Conservation (phyloP, 306 rosid species). For the Vicia sativa region DNA sequence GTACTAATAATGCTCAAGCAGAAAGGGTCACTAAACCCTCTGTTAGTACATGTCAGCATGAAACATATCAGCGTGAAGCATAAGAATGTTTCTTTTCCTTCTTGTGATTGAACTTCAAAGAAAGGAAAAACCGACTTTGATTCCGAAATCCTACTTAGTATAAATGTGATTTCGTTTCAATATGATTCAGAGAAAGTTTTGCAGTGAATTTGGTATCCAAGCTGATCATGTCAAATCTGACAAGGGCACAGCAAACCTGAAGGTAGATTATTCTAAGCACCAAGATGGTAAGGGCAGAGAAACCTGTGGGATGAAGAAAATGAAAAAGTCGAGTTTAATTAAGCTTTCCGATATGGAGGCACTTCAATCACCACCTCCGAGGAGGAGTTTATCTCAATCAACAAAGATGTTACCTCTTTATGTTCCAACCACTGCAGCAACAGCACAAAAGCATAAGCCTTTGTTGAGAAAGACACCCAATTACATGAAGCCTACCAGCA, state of each 20-base stretch:
- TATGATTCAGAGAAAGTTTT: slow-evolving; percentile 67
- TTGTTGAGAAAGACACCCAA: slow-evolving; percentile 50
- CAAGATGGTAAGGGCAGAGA: slow-evolving; percentile 59
- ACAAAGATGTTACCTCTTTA: slow-evolving; percentile 48
- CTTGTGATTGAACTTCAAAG: slow-evolving; percentile 43
- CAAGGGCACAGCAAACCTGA: slow-evolving; percentile 43
- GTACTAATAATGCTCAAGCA: slow-evolving; percentile 30
- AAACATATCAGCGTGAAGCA: slow-evolving; percentile 49
- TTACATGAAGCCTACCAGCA: slow-evolving; percentile 82
- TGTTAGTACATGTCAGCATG: slow-evolving; percentile 48
- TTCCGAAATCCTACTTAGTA: slow-evolving; percentile 35
- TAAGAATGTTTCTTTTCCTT: slow-evolving; percentile 41
- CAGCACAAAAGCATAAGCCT: slow-evolving; percentile 45
- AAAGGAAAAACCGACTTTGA: slow-evolving; percentile 37
- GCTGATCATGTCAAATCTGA: slow-evolving; percentile 49
- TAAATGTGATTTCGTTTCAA: slow-evolving; percentile 40
- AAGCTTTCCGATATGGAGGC: slow-evolving; percentile 58
- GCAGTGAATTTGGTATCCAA: slow-evolving; percentile 55
- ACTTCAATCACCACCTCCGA: slow-evolving; percentile 43
- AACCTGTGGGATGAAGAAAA: slow-evolving; percentile 58
- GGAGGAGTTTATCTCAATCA: slow-evolving; percentile 45
- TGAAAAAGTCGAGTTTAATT: slow-evolving; percentile 60
- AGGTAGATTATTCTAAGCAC: slow-evolving; percentile 47
- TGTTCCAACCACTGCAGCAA: slow-evolving; percentile 42
- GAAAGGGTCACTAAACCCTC: slow-evolving; percentile 38